Evolutionary conservation across 2,329 filamentous ascomycete species (phyloP), one percentile per base, ranked within the genome.

Genomic region (Calcarisporium arbuscula): DNA sequence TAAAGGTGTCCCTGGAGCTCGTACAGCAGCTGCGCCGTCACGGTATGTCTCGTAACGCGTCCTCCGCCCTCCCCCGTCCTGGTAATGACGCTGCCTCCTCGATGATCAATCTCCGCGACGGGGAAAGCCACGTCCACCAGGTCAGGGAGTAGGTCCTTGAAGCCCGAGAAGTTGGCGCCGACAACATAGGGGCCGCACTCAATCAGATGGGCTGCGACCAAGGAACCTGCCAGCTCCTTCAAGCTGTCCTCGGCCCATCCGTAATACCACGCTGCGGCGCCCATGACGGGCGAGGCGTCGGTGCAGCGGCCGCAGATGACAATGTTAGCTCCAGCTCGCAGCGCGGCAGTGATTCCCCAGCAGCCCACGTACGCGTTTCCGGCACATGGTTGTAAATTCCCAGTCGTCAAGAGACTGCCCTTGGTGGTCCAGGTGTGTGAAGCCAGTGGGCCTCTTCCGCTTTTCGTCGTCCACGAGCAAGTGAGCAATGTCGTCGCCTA

Each of bases 221-320:
- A 47, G 0, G 68, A 56, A 0, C 67, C 66, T 0, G 72, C 73
- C 5, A 78, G 56, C 14, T 57, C 45, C 38, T 77, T 64, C 15
- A 65, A 72, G 17, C 67, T 59, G 0, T 55, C 60, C 12, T 66
- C 60, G 1, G 42, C 39, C 74, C 72, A 79, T 2, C 58, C 54
- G 34, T 77, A 63, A 65, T 72, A 78, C 56, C 62, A 77, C 46
- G 65, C 67, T 0, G 72, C 72, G 0, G 71, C 70, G 0, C 67
- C 74, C 38, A 77, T 74, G 0, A 74, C 70, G 0, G 69, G 70
- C 3, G 62, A 65, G 0, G 70, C 68, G 42, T 71, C 68, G 1
- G 65, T 60, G 2, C 65, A 65, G 5, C 68, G 58, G 0, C 68
- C 68, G 34, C 67, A 71, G 3, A 72, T 60, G 30, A 72, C 55